Conservation (phyloP, 495 filamentous ascomycete species). For the Annulohypoxylon moriforme region DNA sequence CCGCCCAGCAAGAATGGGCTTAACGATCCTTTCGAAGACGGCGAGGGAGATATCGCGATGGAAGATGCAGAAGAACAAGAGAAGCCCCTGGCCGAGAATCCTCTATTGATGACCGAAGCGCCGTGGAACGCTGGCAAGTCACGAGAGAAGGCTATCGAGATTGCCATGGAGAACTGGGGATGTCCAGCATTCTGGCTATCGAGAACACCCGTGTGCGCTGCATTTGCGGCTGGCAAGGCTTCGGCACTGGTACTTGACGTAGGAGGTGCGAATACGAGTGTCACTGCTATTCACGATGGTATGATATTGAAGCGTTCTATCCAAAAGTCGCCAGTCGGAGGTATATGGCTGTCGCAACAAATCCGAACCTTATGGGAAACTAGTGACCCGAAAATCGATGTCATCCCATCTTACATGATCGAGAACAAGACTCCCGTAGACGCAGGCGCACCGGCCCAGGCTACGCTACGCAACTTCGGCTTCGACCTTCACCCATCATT, state of each 20-base stretch:
- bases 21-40: slow-evolving; percentile 71
- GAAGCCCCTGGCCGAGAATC: slow-evolving; percentile 86
- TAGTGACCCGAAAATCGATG: slow-evolving; percentile 78
- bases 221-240: slow-evolving; percentile 91
- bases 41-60: slow-evolving; percentile 72
- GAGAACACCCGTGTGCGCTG: slow-evolving; percentile 63
- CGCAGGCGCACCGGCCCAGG: slow-evolving; percentile 79
- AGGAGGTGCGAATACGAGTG: slow-evolving; percentile 88
- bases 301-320: slow-evolving; percentile 91
- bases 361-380: slow-evolving; percentile 81
- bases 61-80: slow-evolving; percentile 70
- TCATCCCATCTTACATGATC: slow-evolving; percentile 89
- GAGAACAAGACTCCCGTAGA: slow-evolving; percentile 88
- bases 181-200: slow-evolving; percentile 92
- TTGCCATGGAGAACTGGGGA: slow-evolving; percentile 96
- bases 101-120: slow-evolving; percentile 92
- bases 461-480: slow-evolving; percentile 67
- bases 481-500: slow-evolving; percentile 76
- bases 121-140: slow-evolving; percentile 90
- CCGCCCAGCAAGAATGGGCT: slow-evolving; percentile 77
- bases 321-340: slow-evolving; percentile 83
- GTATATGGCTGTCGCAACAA: slow-evolving; percentile 89
- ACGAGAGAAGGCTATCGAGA: slow-evolving; percentile 90
- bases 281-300: slow-evolving; percentile 93
- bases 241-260: slow-evolving; percentile 92